Evolutionary conservation across 331 rosid genomes (phyloP), one percentile per base, ranked within the genome.

Genomic region (Quercus tomentella): DNA sequence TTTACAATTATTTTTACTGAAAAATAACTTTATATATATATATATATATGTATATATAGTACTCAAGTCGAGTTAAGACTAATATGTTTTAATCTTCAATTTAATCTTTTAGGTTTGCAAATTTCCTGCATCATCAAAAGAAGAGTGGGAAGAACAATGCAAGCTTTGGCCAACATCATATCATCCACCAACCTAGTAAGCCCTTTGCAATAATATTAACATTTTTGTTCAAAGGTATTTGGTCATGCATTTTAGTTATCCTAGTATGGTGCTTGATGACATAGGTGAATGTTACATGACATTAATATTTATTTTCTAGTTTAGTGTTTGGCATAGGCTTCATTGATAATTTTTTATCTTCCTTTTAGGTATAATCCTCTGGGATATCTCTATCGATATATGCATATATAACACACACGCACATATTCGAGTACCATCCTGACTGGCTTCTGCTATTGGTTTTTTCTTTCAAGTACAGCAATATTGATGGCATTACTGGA

Each of bases 111-210:
- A 94, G 98, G 96, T 94, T 54, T 87, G 94, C 87, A 91, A 90
- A 80, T 85, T 82, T 85, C 94, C 89, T 9, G 94, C 97, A 75
- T 82, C 80, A 30, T 89, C 98, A 51, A 95, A 95, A 86, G 97
- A 91, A 83, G 97, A 92, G 85, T 95, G 98, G 98, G 97, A 89
- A 83, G 98, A 92, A 80, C 98, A 95, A 65, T 92, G 97, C 90
- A 95, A 92, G 83, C 63, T 91, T 72, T 92, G 98, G 97, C 97
- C 97, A 75, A 95, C 97, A 9, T 92, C 98, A n/a, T 92, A 82
- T 91, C 98, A 95, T 82, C 97, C 97, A 20, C 94, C 90, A 80
- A 86, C 96, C 67, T 92, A 88, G 98, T 95, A 85, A 74, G 88
- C 82, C 73, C 73, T 30, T 63, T 73, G 5, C 73, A 21, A 2